phyloP scores from a whole-genome alignment of 2,329 filamentous ascomycete genomes.

The Diaporthe amygdali region DNA sequence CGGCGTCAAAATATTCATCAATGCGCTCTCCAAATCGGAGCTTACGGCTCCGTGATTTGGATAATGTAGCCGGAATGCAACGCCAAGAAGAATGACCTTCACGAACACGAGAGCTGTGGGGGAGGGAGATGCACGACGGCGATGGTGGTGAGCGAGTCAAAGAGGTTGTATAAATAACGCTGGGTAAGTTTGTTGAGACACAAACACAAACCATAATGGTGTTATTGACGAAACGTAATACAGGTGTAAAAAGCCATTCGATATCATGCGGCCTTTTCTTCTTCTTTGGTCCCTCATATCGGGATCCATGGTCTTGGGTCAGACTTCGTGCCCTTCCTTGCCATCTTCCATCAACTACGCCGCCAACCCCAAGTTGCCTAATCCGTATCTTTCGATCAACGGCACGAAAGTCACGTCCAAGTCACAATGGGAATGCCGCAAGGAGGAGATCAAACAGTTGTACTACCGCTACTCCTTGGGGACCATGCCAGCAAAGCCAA shows the following conservation, averaged over 20 bases:
- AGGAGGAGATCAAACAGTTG: slow-evolving; percentile 41
- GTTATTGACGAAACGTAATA: neutral
- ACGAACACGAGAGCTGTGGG: neutral
- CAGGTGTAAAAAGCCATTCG: neutral
- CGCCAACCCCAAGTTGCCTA: neutral
- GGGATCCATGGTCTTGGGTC: neutral
- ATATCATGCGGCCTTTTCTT: neutral
- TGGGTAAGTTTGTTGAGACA: neutral
- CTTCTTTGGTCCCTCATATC: neutral
- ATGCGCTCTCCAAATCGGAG: neutral
- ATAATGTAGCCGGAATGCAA: neutral
- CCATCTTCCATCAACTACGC: neutral
- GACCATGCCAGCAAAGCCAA: slow-evolving; percentile 39
- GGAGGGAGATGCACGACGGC: too few relatives aligned
- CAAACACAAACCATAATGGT: neutral
- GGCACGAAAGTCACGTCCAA: slow-evolving; percentile 43
- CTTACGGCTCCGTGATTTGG: neutral
- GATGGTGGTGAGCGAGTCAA: neutral
- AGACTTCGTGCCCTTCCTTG: neutral
- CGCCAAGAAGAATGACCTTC: neutral
- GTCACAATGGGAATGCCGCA: slow-evolving; percentile 46
- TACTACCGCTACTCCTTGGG: slow-evolving; percentile 46
- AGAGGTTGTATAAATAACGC: neutral
- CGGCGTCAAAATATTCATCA: neutral
- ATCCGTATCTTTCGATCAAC: slow-evolving; percentile 47